A percentile compares a stretch with the other conserved stretches of the same genome.
phyloP scores from a whole-genome alignment of 805 yeast genomes.

The Candida succiphila region DNA sequence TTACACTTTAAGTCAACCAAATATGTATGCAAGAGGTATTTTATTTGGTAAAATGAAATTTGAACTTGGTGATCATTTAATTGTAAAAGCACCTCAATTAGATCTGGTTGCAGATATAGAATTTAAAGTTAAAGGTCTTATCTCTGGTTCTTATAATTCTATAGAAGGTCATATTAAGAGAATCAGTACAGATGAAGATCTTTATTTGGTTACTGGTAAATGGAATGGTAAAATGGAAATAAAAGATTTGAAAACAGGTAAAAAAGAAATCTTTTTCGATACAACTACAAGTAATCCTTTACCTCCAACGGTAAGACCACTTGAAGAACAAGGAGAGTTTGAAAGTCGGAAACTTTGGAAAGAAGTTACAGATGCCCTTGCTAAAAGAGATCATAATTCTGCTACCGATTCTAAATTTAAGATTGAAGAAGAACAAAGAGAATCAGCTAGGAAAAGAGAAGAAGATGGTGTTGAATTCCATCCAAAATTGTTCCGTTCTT shows the following conservation, averaged over 20 bases:
- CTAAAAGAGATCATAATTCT: slow-evolving; percentile 60
- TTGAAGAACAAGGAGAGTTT: slow-evolving; percentile 66
- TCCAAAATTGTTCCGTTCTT: slow-evolving; percentile 63
- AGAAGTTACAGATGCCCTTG: slow-evolving; percentile 73
- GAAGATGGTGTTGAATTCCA: slow-evolving; percentile 75
- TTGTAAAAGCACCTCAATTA: slow-evolving; percentile 51
- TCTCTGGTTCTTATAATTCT: slow-evolving; percentile 85
- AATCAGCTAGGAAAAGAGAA: slow-evolving; percentile 55
- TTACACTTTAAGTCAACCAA: slow-evolving; percentile 88
- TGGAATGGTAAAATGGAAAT: slow-evolving; percentile 86
- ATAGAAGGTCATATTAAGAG: slow-evolving; percentile 67
- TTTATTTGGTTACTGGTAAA: slow-evolving; percentile 72
- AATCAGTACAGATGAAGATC: slow-evolving; percentile 36
- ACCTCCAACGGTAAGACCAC: slow-evolving; percentile 66
- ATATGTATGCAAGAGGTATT: slow-evolving; percentile 90
- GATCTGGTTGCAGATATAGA: slow-evolving; percentile 73
- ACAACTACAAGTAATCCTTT: slow-evolving; percentile 42
- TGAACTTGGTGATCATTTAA: slow-evolving; percentile 88
- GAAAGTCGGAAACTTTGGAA: slow-evolving; percentile 85
- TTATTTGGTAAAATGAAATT: slow-evolving; percentile 82
- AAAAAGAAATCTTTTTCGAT: slow-evolving; percentile 47
- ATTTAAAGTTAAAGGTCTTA: slow-evolving; percentile 90
- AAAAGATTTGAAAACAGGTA: slow-evolving; percentile 30
- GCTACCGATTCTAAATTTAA: slow-evolving; percentile 86
- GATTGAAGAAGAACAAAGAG: slow-evolving; percentile 84